phyloP scores from a whole-genome alignment of 2,329 filamentous ascomycete species.

The Fusarium secorum region DNA sequence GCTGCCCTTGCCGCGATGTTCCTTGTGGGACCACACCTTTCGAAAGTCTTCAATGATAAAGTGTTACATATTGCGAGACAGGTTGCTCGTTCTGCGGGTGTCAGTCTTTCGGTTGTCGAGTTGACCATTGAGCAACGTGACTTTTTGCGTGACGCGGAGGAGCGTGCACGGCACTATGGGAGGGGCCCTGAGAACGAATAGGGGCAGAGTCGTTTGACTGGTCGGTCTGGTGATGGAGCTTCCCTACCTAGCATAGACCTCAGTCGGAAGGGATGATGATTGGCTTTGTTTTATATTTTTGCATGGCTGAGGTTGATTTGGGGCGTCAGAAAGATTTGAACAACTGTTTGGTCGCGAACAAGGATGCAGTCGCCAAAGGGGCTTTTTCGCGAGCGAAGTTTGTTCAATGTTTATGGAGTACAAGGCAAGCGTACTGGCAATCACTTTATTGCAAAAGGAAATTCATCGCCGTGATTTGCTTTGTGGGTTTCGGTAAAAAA shows the following conservation, averaged over 20 bases:
- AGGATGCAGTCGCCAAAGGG: neutral
- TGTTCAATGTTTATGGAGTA: fast-evolving
- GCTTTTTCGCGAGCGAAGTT: neutral
- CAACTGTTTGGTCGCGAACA: neutral
- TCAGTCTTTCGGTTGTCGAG: neutral
- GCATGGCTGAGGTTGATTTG: fast-evolving
- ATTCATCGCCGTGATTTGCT: fast-evolving
- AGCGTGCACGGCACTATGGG: neutral
- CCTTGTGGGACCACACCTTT: neutral
- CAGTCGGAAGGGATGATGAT: neutral
- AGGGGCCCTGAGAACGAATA: neutral
- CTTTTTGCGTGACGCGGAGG: fast-evolving
- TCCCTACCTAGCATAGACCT: fast-evolving
- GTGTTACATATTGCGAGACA: fast-evolving
- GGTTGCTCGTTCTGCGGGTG: neutral
- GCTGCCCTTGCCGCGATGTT: neutral
- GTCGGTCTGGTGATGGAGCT: too few relatives aligned
- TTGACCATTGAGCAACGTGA: fast-evolving
- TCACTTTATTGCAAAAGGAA: fast-evolving
- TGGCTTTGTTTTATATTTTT: fast-evolving
- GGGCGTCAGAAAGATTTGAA: neutral
- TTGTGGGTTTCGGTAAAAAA: fast-evolving
- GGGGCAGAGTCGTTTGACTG: too few relatives aligned
- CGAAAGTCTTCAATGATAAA: fast-evolving
- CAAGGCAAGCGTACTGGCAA: neutral